Percentiles rank a stretch among this genome's conserved stretches.
Conservation (phyloP, 228 moss, liverwort and hornwort genomes). For the Sphagnum magellanicum region DNA sequence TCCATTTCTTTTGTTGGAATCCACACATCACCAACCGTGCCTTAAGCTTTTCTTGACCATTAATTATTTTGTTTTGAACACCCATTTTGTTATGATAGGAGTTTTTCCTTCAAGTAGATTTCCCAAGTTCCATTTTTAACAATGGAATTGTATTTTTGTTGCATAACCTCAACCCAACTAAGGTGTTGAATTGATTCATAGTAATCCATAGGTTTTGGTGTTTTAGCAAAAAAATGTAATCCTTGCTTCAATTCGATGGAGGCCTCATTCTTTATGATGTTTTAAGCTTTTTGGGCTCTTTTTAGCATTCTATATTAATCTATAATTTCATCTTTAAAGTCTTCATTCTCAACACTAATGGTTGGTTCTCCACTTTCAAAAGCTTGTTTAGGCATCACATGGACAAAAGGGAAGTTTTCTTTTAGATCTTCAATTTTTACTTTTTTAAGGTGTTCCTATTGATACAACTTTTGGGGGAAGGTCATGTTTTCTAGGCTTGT, state of each 20-base stretch:
- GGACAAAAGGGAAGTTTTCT: not conserved
- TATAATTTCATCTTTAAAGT: not conserved
- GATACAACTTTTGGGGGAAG: not conserved
- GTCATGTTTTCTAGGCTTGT: not conserved
- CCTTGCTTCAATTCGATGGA: not conserved
- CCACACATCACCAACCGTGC: not conserved
- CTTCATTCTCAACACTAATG: not conserved
- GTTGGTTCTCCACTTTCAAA: not conserved
- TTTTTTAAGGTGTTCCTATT: not conserved
- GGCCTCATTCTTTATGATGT: not conserved
- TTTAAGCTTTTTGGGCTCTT: not conserved
- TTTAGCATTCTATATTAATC: not conserved
- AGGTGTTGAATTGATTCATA: not conserved
- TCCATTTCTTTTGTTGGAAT: not conserved
- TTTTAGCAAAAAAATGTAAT: not conserved
- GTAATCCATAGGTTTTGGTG: not conserved
- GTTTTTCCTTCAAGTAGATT: not conserved
- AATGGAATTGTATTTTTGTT: not conserved
- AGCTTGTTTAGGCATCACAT: not conserved
- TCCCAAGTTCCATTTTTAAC: not conserved
- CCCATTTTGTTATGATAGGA: not conserved
- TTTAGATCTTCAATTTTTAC: not conserved
- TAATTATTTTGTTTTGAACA: not conserved
- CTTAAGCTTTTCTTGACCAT: not conserved
- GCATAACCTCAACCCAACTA: not conserved